Evolutionary conservation across 2,329 filamentous ascomycete genomes (phyloP), one percentile per base, ranked within the genome.

Genomic region (Fusarium incarnatum): DNA sequence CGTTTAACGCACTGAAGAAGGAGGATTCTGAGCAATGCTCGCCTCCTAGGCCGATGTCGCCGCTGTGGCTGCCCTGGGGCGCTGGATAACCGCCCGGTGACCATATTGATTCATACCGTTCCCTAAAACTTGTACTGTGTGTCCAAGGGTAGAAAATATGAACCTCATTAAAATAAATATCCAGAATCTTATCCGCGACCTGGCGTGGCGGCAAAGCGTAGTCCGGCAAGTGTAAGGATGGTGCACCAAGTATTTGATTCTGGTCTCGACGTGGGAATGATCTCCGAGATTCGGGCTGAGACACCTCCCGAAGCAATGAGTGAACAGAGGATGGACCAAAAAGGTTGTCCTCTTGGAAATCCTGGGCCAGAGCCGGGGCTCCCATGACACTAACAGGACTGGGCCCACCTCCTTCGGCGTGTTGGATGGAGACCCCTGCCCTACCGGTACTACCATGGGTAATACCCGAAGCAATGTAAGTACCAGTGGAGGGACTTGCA

Each of bases 341-440:
- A n/a, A 62, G 60, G 2, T 52, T 46, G 0, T 62, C 59, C 4
- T 62, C 57, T 3, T 22, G 60, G 1, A 13, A 28, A 18, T 55
- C 5, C 0, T 56, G 16, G 0, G 34, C 12, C 11, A 47, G 48
- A 1, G 48, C 56, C 4, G 60, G 62, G 2, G 60, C 60, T 13
- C 60, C 60, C 60, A 63, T 63, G 4, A 49, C 60, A 3, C 60
- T 63, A 8, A 63, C 42, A 11, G 60, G 60, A 8, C 60, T 63
- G 6, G 60, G 60, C 0, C 56, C 30, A 15, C 23, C 34, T n/a
- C 27, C 2, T 2, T 53, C 49, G 27, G 27, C 27, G 0, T 28
- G 11, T 28, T 28, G 32, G 15, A 41, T 16, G 5, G 30, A 16
- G 8, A 40, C n/a, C 18, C 50, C 15, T 50, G 9, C 28, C 6